Base-by-base conservation (phyloP, 2,329 filamentous ascomycete species). In the Calonectria montana region DNA sequence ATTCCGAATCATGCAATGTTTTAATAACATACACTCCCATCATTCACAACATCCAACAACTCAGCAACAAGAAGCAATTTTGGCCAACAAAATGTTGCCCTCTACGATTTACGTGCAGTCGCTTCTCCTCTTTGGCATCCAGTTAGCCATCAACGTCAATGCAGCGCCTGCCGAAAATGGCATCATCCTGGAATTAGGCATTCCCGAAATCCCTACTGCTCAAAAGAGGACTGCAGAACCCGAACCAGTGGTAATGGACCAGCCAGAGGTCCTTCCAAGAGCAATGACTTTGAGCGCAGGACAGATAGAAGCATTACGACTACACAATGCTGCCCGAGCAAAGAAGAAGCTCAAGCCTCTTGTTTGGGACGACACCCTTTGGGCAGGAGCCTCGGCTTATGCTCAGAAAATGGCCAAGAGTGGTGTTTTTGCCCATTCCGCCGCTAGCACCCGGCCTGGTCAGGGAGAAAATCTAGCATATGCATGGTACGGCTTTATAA, bases 381-480 rank as follows among this genome's bases (percentile, higher is more conserved):
- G 70, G 29, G 9, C 59, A 4, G n/a, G 55, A 10, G 77, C 77
- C 1, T 65, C 59, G 2, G 48, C 48, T 4, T 79, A 67, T 16
- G 77, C 77, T 0, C 69, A 76, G 35, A 62, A 75, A 16, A 59
- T 79, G n/a, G 77, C 74, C 10, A 70, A 75, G 59, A 23, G 23
- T 23, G 71, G 70, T 4, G 74, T 69, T 29, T 41, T 79, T 16
- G 1, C 27, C 0, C 77, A 79, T 8, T 79, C 77, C 4, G 1
- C 39, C 0, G 29, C 31, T 12, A 61, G 27, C 0, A 31, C 72
- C 0, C 70, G 77, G 6, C 70, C 70, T 0, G 73, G 74, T 1
- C 75, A 79, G 41, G 77, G 77, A 0, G 77, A 79, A 45, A 79
- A 79, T 4, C 25, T 79, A 6, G 77, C 76, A 1, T 78, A 73